phyloP scores from a whole-genome alignment of 176 grass and related monocot genomes.

The Musa troglodytarum region DNA sequence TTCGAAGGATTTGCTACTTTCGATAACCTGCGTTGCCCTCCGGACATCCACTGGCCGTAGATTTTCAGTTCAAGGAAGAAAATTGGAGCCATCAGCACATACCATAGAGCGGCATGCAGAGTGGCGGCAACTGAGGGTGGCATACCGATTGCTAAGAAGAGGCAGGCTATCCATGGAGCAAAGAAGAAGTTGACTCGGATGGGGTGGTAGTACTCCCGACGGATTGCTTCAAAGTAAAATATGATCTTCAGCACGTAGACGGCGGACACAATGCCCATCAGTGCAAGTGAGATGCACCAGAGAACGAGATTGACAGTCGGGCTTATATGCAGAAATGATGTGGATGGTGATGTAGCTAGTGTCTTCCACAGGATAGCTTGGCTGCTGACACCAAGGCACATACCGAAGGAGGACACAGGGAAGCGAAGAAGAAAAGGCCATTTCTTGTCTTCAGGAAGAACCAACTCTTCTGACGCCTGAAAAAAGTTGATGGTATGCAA shows the following conservation, averaged over 20 bases:
- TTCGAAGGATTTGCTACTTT: slow-evolving; percentile 85
- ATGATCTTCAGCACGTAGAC: slow-evolving; percentile 60
- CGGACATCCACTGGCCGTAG: slow-evolving; percentile 96
- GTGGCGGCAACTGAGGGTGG: slow-evolving; percentile 26
- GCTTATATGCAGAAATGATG: slow-evolving; percentile 62
- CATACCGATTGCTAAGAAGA: slow-evolving; percentile 71
- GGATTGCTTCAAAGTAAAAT: slow-evolving; percentile 80
- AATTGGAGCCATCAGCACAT: slow-evolving; percentile 78
- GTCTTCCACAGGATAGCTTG: slow-evolving; percentile 87
- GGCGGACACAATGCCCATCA: slow-evolving; percentile 30
- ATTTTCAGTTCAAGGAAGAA: slow-evolving; percentile 85
- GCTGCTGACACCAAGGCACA: slow-evolving; percentile 85
- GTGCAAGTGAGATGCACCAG: slow-evolving; percentile 55
- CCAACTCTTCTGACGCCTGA: slow-evolving; percentile 63
- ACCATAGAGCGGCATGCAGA: slow-evolving; percentile 55
- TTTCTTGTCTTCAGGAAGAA: slow-evolving; percentile 66
- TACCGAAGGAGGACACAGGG: slow-evolving; percentile 74
- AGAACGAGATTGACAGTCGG: slow-evolving; percentile 60
- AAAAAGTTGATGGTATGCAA: background rate
- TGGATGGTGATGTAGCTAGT: slow-evolving; percentile 65
- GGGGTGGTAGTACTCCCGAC: slow-evolving; percentile 87
- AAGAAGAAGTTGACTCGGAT: slow-evolving; percentile 96
- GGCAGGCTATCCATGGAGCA: slow-evolving; percentile 89
- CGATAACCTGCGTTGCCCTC: slow-evolving; percentile 66
- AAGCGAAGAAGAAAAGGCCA: slow-evolving; percentile 98